Evolutionary conservation across 768 basidiomycete genomes (phyloP).

Genomic region (Leucogyrophana mollusca): DNA sequence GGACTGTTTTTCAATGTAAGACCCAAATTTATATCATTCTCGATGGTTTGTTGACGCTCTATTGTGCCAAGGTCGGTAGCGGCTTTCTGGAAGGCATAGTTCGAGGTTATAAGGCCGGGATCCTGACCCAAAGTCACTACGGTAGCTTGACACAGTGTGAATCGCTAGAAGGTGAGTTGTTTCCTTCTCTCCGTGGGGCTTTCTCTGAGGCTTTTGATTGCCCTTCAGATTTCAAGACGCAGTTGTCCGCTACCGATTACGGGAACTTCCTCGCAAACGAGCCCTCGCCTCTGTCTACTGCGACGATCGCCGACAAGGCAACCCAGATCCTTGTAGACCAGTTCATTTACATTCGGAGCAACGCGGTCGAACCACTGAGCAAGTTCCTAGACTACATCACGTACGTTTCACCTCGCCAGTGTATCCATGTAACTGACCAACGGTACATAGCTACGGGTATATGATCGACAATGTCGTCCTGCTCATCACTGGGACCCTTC

Average conservation of each 20-base stretch:
- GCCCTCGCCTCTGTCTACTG: slow-evolving; percentile 87
- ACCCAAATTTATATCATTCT: neutral
- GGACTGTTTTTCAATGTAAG: slow-evolving; percentile 87
- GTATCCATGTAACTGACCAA: neutral
- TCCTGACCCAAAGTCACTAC: slow-evolving; percentile 88
- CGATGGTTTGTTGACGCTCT: slow-evolving; percentile 6
- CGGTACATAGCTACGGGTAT: slow-evolving; percentile 77
- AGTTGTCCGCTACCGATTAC: slow-evolving; percentile 95
- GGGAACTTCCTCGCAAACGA: slow-evolving; percentile 98
- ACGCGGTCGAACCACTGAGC: slow-evolving; percentile 86
- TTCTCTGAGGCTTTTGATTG: slow-evolving; percentile 4
- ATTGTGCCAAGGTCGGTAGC: slow-evolving; percentile 54
- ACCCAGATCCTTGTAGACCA: slow-evolving; percentile 95
- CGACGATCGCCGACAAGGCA: slow-evolving; percentile 95
- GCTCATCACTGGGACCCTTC: slow-evolving; percentile 94
- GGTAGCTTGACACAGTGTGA: slow-evolving; percentile 96
- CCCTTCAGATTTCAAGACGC: slow-evolving; percentile 86
- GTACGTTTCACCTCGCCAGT: slow-evolving; percentile 45
- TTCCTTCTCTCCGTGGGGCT: neutral
- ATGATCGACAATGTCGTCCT: slow-evolving; percentile 99
- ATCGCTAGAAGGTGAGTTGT: slow-evolving; percentile 79
- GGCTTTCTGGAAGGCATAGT: slow-evolving; percentile 84
- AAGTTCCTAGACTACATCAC: slow-evolving; percentile 98
- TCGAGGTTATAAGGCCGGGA: slow-evolving; percentile 91
- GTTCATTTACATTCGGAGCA: slow-evolving; percentile 90